These are phyloP conservation scores for Botrytis elliptica DNA, from an alignment of 2,329 filamentous ascomycete species.

Conservation along the genomic window DNA sequence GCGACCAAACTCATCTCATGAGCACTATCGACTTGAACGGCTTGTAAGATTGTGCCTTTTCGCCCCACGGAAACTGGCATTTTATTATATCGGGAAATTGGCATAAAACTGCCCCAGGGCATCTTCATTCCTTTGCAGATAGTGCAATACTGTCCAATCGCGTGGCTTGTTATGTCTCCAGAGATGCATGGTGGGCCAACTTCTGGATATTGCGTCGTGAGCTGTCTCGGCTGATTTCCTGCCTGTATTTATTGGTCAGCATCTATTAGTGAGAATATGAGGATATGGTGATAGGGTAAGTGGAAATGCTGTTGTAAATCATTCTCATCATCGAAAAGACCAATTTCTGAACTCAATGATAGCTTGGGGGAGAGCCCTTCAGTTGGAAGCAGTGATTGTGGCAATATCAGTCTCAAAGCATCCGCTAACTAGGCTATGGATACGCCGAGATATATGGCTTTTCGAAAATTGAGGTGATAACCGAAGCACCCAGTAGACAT, in stretches of 20 bases:
- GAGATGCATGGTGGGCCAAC: background rate
- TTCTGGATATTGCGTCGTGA: background rate
- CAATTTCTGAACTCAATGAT: background rate
- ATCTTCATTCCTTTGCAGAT: conserved; percentile 8
- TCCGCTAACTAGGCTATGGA: background rate
- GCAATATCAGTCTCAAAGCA: background rate
- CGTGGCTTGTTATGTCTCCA: background rate
- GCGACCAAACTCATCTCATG: background rate
- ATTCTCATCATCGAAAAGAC: background rate
- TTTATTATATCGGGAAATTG: background rate
- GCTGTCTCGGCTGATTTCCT: conserved; percentile 7
- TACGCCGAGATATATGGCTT: too few relatives aligned
- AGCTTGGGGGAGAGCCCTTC: accelerated
- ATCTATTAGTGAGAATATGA: background rate
- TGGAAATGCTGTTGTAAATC: background rate
- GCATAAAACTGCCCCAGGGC: background rate
- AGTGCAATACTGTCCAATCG: background rate
- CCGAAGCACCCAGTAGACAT: too few relatives aligned
- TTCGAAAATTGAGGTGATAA: background rate
- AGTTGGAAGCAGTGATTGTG: background rate
- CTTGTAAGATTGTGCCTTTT: background rate
- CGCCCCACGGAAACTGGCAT: background rate
- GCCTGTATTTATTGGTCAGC: background rate
- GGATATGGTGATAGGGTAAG: accelerated
- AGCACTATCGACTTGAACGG: background rate